Conservation (phyloP, 495 filamentous ascomycete genomes). For the Zalerion maritima region DNA sequence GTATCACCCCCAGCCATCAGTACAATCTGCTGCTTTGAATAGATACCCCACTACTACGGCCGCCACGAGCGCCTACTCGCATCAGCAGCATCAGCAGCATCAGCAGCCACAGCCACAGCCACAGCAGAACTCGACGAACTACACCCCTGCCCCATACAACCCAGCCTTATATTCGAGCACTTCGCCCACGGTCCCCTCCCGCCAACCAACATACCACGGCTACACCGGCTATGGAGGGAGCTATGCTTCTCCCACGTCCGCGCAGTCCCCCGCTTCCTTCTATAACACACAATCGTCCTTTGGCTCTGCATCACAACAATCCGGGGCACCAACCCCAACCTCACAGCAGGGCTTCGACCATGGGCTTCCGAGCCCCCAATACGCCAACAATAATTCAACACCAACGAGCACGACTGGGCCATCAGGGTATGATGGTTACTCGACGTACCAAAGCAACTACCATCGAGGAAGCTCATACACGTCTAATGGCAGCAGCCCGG, state of each 20-base stretch:
- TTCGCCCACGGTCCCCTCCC: conserved; percentile 20
- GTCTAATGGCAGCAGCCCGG: conserved; percentile 16
- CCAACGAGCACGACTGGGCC: too few relatives aligned
- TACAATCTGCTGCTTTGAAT: conserved; percentile 11
- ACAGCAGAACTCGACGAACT: conserved; percentile 14
- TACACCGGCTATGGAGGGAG: conserved; percentile 26
- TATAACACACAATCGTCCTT: conserved; percentile 18
- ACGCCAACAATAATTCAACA: too few relatives aligned
- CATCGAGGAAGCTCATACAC: conserved; percentile 13
- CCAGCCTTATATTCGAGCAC: conserved; percentile 33
- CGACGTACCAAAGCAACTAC: conserved; percentile 12
- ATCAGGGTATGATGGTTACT: too few relatives aligned
- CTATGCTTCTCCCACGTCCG: conserved; percentile 21
- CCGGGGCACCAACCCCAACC: conserved; percentile 3
- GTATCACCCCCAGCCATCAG: conserved; percentile 23
- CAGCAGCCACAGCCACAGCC: conserved; percentile 8
- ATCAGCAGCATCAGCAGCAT: conserved; percentile 17
- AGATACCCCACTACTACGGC: conserved; percentile 12
- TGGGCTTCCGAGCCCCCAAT: conserved; percentile 2
- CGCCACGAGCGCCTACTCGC: conserved; percentile 10
- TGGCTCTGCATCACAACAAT: conserved; percentile 12
- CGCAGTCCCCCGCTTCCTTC: conserved; percentile 19
- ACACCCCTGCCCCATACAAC: conserved; percentile 32
- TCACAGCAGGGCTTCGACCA: not conserved
- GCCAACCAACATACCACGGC: conserved; percentile 28